Percentiles rank a stretch among this genome's conserved stretches.
Conservation (phyloP, 352 stramenopile species). For the Phytopythium vexans region DNA sequence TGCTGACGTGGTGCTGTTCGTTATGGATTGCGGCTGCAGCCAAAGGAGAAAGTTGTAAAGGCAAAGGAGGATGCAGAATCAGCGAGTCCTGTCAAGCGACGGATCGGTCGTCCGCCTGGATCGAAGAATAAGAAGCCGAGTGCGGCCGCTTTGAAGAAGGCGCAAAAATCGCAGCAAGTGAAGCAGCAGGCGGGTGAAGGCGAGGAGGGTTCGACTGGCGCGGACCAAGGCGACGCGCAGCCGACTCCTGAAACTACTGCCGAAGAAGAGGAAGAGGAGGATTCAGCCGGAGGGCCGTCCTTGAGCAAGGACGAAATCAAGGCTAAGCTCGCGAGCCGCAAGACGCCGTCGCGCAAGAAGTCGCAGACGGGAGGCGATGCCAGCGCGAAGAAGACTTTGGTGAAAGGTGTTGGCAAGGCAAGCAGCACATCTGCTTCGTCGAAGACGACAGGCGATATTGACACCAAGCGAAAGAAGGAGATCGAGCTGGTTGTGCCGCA, state of each 20-base stretch:
- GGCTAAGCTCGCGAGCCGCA: slow-evolving; percentile 64
- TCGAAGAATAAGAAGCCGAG: slow-evolving; percentile 41
- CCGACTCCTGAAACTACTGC: slow-evolving; percentile 3
- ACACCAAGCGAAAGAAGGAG: slow-evolving; percentile 78
- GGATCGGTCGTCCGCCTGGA: slow-evolving; percentile 32
- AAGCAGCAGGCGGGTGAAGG: slow-evolving; percentile 11
- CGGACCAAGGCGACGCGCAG: slow-evolving; percentile 10
- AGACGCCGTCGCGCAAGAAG: slow-evolving; percentile 69
- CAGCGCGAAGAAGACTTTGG: slow-evolving; percentile 31
- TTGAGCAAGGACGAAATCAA: slow-evolving; percentile 80
- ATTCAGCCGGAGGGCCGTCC: slow-evolving; percentile 14
- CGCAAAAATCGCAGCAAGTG: slow-evolving; percentile 14
- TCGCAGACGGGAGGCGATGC: slow-evolving; percentile 21
- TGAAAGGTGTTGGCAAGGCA: slow-evolving; percentile 29
- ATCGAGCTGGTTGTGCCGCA: slow-evolving; percentile 75
- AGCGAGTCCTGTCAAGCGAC: slow-evolving; percentile 34
- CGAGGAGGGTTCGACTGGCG: slow-evolving; percentile 7
- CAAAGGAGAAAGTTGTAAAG: slow-evolving; percentile 12
- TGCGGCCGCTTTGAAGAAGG: slow-evolving; percentile 12
- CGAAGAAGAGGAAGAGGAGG: slow-evolving; percentile 37
- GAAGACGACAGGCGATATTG: slow-evolving; percentile 37
- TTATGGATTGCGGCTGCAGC: background rate
- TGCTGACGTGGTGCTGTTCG: too few species aligned
- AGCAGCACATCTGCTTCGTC: slow-evolving; percentile 4
- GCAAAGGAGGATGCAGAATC: slow-evolving; percentile 11